phyloP scores from a whole-genome alignment of 1,284 basidiomycete species.

The Stereum hirsutum region DNA sequence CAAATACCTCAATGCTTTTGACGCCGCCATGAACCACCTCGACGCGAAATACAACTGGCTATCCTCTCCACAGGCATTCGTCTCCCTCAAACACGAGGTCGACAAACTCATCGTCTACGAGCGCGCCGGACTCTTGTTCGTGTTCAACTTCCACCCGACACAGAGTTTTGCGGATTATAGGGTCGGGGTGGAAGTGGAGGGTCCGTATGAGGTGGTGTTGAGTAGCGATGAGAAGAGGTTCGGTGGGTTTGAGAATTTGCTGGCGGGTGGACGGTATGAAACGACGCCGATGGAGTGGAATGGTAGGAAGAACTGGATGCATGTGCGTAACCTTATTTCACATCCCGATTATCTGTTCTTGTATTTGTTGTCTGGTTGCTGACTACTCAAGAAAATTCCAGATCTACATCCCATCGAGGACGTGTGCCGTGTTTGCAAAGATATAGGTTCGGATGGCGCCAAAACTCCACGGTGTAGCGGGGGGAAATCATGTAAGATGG shows the following conservation, averaged over 20 bases:
- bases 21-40: slow-evolving; percentile 85
- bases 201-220: slow-evolving; percentile 81
- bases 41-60: slow-evolving; percentile 85
- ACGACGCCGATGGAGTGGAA: slow-evolving; percentile 93
- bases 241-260: slow-evolving; percentile 84
- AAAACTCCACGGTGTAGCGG: too few species aligned
- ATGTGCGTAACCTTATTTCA: slow-evolving; percentile 39
- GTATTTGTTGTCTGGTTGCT: background rate
- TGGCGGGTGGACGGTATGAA: slow-evolving; percentile 56
- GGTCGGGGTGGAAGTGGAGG: slow-evolving; percentile 79
- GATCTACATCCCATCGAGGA: slow-evolving; percentile 76
- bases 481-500: too few species aligned
- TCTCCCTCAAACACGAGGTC: slow-evolving; percentile 86
- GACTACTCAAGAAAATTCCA: slow-evolving; percentile 20
- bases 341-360: background rate
- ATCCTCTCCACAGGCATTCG: slow-evolving; percentile 77
- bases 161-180: slow-evolving; percentile 91
- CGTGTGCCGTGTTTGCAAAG: slow-evolving; percentile 64
- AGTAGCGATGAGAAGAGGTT: slow-evolving; percentile 82
- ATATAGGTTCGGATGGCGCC: too few species aligned
- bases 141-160: slow-evolving; percentile 94
- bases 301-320: slow-evolving; percentile 78
- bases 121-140: slow-evolving; percentile 85
- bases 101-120: slow-evolving; percentile 95
- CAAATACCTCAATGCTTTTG: slow-evolving; percentile 89